Percentiles rank a stretch among this genome's conserved stretches.
Evolutionary conservation across 1,139 yeast genomes (phyloP).

Genomic region (Candida sanyaensis): DNA sequence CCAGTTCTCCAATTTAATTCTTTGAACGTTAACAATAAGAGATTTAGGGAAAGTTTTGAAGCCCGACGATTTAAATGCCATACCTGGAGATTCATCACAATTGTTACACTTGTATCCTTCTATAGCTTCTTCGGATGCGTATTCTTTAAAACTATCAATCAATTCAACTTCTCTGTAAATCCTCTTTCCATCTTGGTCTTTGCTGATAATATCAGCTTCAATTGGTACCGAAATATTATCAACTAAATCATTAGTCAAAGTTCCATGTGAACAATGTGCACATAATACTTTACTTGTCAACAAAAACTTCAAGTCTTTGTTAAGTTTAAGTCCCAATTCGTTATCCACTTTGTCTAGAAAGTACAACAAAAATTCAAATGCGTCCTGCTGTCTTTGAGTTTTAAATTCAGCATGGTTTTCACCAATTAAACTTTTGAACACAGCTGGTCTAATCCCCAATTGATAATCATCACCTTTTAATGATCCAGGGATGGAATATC

Average conservation of each 20-base stretch:
- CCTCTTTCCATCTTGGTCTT: slow-evolving; percentile 46
- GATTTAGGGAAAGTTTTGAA: slow-evolving; percentile 69
- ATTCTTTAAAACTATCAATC: slow-evolving; percentile 48
- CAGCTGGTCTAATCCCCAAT: slow-evolving; percentile 72
- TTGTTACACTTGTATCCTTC: slow-evolving; percentile 68
- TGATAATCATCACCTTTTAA: slow-evolving; percentile 58
- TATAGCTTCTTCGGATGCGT: slow-evolving; percentile 54
- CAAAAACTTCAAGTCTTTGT: slow-evolving; percentile 62
- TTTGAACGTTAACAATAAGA: slow-evolving; percentile 71
- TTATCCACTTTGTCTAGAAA: slow-evolving; percentile 64
- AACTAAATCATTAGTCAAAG: slow-evolving; percentile 56
- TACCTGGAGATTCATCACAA: slow-evolving; percentile 48
- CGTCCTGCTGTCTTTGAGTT: slow-evolving; percentile 91
- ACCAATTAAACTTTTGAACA: slow-evolving; percentile 77
- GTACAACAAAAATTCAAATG: slow-evolving; percentile 81
- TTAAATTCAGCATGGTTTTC: slow-evolving; percentile 78
- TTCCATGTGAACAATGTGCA: slow-evolving; percentile 59
- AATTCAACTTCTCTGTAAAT: slow-evolving; percentile 54
- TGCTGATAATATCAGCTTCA: slow-evolving; percentile 33
- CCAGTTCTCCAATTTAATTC: slow-evolving; percentile 89
- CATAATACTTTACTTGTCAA: slow-evolving; percentile 70
- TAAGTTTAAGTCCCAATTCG: slow-evolving; percentile 45
- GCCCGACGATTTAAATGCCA: slow-evolving; percentile 46
- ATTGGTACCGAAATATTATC: slow-evolving; percentile 72
- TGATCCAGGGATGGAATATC: slow-evolving; percentile 60